phyloP scores from a whole-genome alignment of 2,329 filamentous ascomycete species.

The Cladosporium sp. region DNA sequence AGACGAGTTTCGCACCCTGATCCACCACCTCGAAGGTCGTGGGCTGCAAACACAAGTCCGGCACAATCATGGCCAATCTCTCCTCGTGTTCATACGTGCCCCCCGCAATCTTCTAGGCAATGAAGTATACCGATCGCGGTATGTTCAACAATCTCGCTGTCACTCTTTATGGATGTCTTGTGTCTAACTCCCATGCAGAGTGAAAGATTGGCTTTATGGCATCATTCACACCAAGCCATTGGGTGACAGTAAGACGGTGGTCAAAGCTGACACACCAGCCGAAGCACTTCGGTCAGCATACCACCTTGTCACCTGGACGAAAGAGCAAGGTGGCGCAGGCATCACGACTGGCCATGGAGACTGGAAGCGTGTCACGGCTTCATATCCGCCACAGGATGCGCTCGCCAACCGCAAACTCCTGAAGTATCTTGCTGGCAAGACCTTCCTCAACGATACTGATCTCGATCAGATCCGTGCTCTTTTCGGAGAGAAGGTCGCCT shows the following conservation, averaged over 20 bases:
- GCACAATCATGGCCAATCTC: slow-evolving; percentile 15
- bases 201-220: slow-evolving; percentile 19
- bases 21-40: slow-evolving; percentile 14
- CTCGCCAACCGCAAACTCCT: slow-evolving; percentile 13
- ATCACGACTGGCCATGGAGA: slow-evolving; percentile 16
- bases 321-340: slow-evolving; percentile 15
- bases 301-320: slow-evolving; percentile 18
- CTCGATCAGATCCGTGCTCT: slow-evolving; percentile 16
- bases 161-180: too few species aligned
- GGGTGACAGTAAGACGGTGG: slow-evolving; percentile 19
- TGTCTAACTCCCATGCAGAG: neutral
- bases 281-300: slow-evolving; percentile 18
- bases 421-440: slow-evolving; percentile 16
- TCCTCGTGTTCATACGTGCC: slow-evolving; percentile 16
- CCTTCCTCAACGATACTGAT: slow-evolving; percentile 11
- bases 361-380: slow-evolving; percentile 15
- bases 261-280: slow-evolving; percentile 16
- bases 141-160: neutral
- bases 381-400: slow-evolving; percentile 15
- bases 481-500: slow-evolving; percentile 19
- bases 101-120: slow-evolving; percentile 19
- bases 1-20: slow-evolving; percentile 16
- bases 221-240: slow-evolving; percentile 15
- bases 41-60: slow-evolving; percentile 19
- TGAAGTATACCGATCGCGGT: slow-evolving; percentile 15